Conservation (phyloP, 202 grass and related monocot species). For the Hordeum pubiflorum region DNA sequence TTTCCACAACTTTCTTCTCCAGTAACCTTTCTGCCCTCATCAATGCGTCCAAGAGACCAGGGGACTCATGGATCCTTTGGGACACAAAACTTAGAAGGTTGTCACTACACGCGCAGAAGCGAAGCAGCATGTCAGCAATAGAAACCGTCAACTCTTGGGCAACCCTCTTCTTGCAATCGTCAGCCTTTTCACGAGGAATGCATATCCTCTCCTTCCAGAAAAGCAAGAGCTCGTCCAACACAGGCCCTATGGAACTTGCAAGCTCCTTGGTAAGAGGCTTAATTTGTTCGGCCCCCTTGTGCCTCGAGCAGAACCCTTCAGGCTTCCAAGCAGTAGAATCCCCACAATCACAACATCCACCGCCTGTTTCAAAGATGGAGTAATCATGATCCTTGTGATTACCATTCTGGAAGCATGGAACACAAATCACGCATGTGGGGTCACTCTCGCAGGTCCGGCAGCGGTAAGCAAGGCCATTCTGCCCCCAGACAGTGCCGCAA, state of each 20-base stretch:
- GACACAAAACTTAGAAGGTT: constrained; percentile 81
- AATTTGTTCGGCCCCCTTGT: constrained; percentile 82
- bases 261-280: constrained; percentile 61
- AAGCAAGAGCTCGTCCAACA: constrained; percentile 55
- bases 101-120: constrained; percentile 70
- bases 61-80: constrained; percentile 50
- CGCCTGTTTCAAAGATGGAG: constrained; percentile 83
- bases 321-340: constrained; percentile 92
- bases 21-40: constrained; percentile 54
- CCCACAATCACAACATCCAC: constrained; percentile 96
- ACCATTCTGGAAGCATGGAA: constrained; percentile 89
- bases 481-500: constrained; percentile 75
- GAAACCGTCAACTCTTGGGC: constrained; percentile 51
- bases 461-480: constrained; percentile 68
- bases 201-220: constrained; percentile 73
- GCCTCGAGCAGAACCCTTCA: constrained; percentile 81
- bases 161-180: constrained; percentile 1
- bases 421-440: constrained; percentile 80
- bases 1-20: constrained; percentile 52
- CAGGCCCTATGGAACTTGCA: constrained; percentile 53
- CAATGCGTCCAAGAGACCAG: constrained; percentile 53
- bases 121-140: constrained; percentile 57
- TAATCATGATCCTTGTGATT: constrained; percentile 88
- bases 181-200: constrained; percentile 7
- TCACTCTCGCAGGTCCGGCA: constrained; percentile 91